Percentiles rank a stretch among this genome's conserved stretches.
Evolutionary conservation across 768 basidiomycete species (phyloP).

Genomic region (Boletus vermiculosoides): DNA sequence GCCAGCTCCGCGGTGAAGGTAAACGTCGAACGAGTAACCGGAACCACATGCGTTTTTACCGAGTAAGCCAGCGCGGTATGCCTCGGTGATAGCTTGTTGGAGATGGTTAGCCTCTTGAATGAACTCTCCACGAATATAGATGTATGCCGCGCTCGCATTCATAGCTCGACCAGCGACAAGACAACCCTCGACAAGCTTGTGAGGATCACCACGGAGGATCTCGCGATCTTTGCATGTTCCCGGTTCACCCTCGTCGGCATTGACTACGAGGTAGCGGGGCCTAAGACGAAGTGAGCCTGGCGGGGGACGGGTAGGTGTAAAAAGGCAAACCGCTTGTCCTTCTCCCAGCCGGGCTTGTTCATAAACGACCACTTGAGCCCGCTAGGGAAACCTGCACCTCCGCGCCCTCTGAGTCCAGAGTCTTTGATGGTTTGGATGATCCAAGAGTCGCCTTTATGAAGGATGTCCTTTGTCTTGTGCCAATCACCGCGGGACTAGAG

Average conservation of each 20-base stretch:
- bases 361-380: constrained; percentile 98
- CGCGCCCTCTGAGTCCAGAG: constrained; percentile 91
- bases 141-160: constrained; percentile 99
- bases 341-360: constrained; percentile 99
- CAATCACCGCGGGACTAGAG: constrained; percentile 89
- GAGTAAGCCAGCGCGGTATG: constrained; percentile 84
- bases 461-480: constrained; percentile 96
- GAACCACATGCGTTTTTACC: constrained; percentile 91
- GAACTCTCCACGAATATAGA: constrained; percentile 99
- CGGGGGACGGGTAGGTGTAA: neutral
- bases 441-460: constrained; percentile 94
- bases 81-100: constrained; percentile 93
- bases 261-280: constrained; percentile 95
- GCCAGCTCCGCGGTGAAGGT: constrained; percentile 96
- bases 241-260: constrained; percentile 98
- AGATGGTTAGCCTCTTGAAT: constrained; percentile 92
- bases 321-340: constrained; percentile 68
- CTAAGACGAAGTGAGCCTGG: constrained; percentile 39
- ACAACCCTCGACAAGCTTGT: constrained; percentile 97
- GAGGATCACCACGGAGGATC: constrained; percentile 95
- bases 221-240: constrained; percentile 99
- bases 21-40: constrained; percentile 95
- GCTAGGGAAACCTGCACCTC: constrained; percentile 95
- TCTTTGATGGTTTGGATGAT: constrained; percentile 96
- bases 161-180: constrained; percentile 94